Conservation (phyloP, 352 stramenopile genomes). For the Globisporangium recalcitrans region DNA sequence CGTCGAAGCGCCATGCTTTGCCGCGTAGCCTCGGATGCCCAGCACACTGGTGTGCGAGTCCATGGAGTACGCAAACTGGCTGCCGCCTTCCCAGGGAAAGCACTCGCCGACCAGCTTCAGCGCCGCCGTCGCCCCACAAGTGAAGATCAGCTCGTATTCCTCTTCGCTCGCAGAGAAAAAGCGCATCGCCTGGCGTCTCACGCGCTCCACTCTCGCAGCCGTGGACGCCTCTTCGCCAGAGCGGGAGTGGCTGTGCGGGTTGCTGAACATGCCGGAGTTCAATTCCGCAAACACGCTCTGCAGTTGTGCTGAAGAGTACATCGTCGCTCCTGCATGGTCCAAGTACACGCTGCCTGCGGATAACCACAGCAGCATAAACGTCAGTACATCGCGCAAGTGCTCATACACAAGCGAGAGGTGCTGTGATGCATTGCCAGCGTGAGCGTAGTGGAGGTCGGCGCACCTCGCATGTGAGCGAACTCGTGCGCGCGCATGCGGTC, state of each 20-base stretch:
- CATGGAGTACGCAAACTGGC: slow-evolving; percentile 51
- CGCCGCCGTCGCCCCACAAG: slow-evolving; percentile 69
- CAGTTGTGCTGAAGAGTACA: slow-evolving; percentile 69
- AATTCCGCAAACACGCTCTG: slow-evolving; percentile 44
- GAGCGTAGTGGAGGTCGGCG: too few relatives aligned
- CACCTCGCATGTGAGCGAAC: slow-evolving; percentile 42
- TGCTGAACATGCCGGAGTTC: slow-evolving; percentile 45
- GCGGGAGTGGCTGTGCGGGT: slow-evolving; percentile 49
- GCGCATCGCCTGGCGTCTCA: slow-evolving; percentile 42
- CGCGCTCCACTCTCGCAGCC: slow-evolving; percentile 33
- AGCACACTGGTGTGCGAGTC: slow-evolving; percentile 76
- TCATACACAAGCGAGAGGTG: background rate
- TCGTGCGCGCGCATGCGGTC: slow-evolving; percentile 40
- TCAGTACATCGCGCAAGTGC: background rate
- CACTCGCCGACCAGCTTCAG: slow-evolving; percentile 80
- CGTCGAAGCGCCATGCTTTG: slow-evolving; percentile 20
- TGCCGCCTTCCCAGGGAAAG: slow-evolving; percentile 62
- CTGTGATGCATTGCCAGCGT: too few relatives aligned
- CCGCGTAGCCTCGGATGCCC: slow-evolving; percentile 49
- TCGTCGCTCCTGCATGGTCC: slow-evolving; percentile 80
- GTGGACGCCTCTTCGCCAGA: slow-evolving; percentile 29
- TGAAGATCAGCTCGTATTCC: slow-evolving; percentile 83
- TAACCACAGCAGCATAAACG: background rate
- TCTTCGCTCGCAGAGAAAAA: slow-evolving; percentile 69
- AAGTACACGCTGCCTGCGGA: slow-evolving; percentile 51